Conservation (phyloP, 371 early-diverging fungal species). For the Apophysomyces trapeziformis region DNA sequence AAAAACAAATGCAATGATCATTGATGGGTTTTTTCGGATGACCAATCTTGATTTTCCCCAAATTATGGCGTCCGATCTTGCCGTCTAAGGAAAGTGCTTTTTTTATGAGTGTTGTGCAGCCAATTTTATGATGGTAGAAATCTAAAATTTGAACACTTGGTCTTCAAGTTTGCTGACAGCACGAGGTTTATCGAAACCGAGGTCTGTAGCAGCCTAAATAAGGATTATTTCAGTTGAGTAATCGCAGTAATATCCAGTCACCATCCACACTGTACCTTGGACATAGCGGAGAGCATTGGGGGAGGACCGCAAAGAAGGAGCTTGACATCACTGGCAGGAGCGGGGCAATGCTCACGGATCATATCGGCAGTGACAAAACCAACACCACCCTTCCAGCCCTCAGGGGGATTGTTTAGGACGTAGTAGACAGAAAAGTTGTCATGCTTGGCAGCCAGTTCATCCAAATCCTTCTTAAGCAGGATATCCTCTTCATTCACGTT, state of each 20-base stretch:
- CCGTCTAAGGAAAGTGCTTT: background rate
- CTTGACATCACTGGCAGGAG: conserved; percentile 82
- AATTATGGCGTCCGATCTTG: background rate
- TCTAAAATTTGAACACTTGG: conserved; percentile 92
- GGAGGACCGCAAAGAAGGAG: conserved; percentile 95
- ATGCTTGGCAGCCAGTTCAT: conserved; percentile 74
- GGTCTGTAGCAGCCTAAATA: conserved; percentile 53
- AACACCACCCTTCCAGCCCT: conserved; percentile 82
- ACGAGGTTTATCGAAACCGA: conserved; percentile 79
- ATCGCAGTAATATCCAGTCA: conserved; percentile 20
- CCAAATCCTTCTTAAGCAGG: conserved; percentile 84
- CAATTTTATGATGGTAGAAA: background rate
- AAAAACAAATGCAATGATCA: too few relatives aligned
- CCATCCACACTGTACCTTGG: conserved; percentile 35
- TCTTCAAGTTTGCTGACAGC: conserved; percentile 85
- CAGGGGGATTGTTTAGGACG: conserved; percentile 84
- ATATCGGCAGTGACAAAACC: conserved; percentile 89
- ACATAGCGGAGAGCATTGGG: conserved; percentile 93
- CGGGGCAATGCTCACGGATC: conserved; percentile 77
- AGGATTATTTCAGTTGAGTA: background rate
- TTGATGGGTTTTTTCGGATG: too few relatives aligned
- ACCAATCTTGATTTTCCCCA: background rate
- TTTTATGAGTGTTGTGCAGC: background rate
- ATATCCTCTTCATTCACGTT: conserved; percentile 93
- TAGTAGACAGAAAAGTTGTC: conserved; percentile 85